Evolutionary conservation across 208 protist genomes (phyloP), one percentile per base, ranked within the genome.

Genomic region (Giardia duodenalis): DNA sequence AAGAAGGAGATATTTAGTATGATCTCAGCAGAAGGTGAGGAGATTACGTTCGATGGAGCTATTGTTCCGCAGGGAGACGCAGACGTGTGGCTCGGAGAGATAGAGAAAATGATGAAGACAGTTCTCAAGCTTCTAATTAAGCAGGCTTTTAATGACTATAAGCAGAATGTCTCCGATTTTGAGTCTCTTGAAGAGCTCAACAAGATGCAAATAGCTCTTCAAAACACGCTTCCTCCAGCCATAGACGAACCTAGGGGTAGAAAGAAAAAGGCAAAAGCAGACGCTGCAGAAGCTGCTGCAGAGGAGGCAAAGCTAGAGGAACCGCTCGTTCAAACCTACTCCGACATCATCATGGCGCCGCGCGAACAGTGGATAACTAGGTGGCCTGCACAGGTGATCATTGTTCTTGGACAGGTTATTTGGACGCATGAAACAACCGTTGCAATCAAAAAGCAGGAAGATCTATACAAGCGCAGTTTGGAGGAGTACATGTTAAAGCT

Each of bases 1-100:
- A 89, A 95, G 87, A 97, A 95, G 1, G 94, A 93, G 46, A 97
- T 97, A 93, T 97, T 95, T 47, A 94, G 96, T 93, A 97, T 98
- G 95, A 94, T 96, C 67, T 97, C 96, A 47, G 94, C 95, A 30
- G 97, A 97, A 76, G 94, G 93, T 67, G 97, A 98, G 93, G 89
- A 93, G 46, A 97, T 98, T 22, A 47, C 93, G 92, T 93, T 97
- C 57, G 92, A 93, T 44, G 93, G 93, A 19, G 93, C 93, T 0
- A 96, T 98, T 0, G 42, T 47, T 19, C 44, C 76, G 42, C 94
- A 95, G 44, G 97, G 97, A 94, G 95, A 97, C 92, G 97, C 97
- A 42, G 97, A 98, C 93, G 95, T 97, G 92, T 98, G 97, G 97
- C 95, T 98, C n/a, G 94, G 95, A 46, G 95, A 95, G 39, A 94